Evolutionary conservation across 768 basidiomycete species (phyloP).

Genomic region (Fomitopsis serialis): DNA sequence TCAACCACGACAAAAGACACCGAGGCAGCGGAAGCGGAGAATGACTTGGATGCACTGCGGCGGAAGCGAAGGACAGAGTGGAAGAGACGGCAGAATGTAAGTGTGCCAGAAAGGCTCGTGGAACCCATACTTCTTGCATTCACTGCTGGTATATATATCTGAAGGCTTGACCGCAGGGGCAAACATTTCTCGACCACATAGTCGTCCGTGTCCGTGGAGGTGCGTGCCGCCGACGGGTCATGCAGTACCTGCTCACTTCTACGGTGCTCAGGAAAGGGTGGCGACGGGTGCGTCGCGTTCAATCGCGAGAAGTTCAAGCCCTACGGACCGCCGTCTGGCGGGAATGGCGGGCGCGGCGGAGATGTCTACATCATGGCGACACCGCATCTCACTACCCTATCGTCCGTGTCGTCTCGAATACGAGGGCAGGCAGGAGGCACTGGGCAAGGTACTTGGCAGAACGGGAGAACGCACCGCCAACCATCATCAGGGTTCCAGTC

Average conservation of each 20-base stretch:
- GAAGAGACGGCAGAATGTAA: conserved; percentile 67
- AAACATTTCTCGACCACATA: conserved; percentile 77
- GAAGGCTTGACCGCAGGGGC: conserved; percentile 43
- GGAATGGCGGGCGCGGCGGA: conserved; percentile 86
- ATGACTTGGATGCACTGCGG: conserved; percentile 9
- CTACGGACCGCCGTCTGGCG: conserved; percentile 88
- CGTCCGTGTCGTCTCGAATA: conserved; percentile 63
- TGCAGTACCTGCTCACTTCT: not conserved
- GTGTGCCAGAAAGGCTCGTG: no score
- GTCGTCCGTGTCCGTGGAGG: conserved; percentile 77
- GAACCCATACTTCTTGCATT: no score
- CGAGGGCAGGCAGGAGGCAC: conserved; percentile 60
- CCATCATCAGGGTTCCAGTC: conserved; percentile 76
- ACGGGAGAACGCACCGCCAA: conserved; percentile 73
- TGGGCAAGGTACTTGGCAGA: conserved; percentile 85
- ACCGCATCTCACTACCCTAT: conserved; percentile 70
- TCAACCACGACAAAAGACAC: not conserved
- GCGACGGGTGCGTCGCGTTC: conserved; percentile 89
- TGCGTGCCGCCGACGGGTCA: conserved; percentile 24
- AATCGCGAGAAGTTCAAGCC: conserved; percentile 84
- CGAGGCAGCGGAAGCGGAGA: not conserved
- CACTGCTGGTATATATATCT: no score
- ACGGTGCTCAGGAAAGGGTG: conserved; percentile 67
- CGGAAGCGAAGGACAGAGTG: conserved; percentile 63
- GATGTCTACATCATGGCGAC: conserved; percentile 83